Base-by-base conservation (phyloP, 2,329 filamentous ascomycete genomes). In the Alternaria angustiovoidea region DNA sequence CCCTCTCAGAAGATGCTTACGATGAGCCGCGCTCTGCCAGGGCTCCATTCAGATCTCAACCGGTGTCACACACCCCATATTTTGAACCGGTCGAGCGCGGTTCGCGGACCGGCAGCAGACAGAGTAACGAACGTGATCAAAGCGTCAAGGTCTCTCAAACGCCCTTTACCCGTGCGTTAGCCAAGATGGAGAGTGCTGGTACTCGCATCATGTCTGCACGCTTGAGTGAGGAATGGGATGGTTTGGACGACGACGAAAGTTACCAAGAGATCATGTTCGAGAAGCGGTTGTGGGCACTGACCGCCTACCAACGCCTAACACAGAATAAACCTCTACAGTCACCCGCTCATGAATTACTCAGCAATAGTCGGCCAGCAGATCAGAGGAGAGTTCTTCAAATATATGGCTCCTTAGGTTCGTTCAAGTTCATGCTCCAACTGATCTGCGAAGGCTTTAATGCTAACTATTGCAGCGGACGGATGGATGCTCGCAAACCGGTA, bases 401-500 rank as follows among this genome's bases (percentile, higher is more conserved):
- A 22, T 63, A 73, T 48, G 70, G 69, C n/a, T 71, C 69, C 8
- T 49, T 71, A 57, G 66, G 66, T 69, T 57, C 14, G 65, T 61
- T 18, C 16, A 16, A 41, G 4, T 14, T 61, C 28, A 7, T 20
- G 18, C 12, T 22, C 30, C n/a, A n/a, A 3, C 20, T 8, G 12
- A 12, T 34, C 11, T n/a, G 20, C 18, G 14, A 5, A 5, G 14
- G 6, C 30, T 22, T 22, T 26, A 9, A 52, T 59, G 47, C 62
- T 63, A 42, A 67, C 39, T 22, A 2, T 6, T 26, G 51, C 20
- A 68, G 70, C 70, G 32, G 70, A 73, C 43, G 70, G 70, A 36
- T 73, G 70, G 70, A 63, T 70, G 30, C 61, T 73, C 28, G 70
- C 70, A 51, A 67, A 65, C 22, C 65, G 65, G n/a, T 73, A 73